Percentiles rank a stretch among this genome's conserved stretches.
Evolutionary conservation across 164 flowering plant genomes (phyloP).

Genomic region (Cinnamomum micranthum): DNA sequence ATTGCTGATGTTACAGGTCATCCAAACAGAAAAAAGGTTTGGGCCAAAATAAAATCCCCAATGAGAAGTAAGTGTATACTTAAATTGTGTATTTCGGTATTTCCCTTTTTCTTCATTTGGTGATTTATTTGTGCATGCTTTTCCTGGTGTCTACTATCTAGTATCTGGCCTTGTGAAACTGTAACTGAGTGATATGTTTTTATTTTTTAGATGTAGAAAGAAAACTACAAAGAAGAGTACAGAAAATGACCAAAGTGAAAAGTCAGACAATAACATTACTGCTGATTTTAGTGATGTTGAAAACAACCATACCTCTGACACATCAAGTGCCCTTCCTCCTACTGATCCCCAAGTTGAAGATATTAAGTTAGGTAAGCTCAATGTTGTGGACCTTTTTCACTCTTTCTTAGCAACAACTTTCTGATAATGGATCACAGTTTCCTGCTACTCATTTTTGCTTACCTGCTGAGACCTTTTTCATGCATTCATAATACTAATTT

Average conservation of each 20-base stretch:
- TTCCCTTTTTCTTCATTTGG: not conserved
- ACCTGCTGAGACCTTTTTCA: too few relatives aligned
- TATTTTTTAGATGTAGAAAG: conserved; percentile 32
- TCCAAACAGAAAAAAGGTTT: conserved; percentile 34
- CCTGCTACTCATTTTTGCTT: not conserved
- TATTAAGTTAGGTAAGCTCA: conserved; percentile 30
- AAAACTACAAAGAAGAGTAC: conserved; percentile 55
- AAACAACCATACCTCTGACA: conserved; percentile 25
- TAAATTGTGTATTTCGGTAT: not conserved
- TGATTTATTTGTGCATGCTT: too few relatives aligned
- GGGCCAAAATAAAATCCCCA: conserved; percentile 23
- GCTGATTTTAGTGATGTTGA: conserved; percentile 23
- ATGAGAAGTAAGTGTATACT: conserved; percentile 44
- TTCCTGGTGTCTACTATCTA: not conserved
- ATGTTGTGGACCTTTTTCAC: not conserved
- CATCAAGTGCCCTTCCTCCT: conserved; percentile 26
- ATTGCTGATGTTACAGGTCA: conserved; percentile 33
- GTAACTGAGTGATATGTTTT: conserved; percentile 21
- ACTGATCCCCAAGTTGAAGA: conserved; percentile 23
- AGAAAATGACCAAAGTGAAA: conserved; percentile 23
- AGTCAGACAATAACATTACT: conserved; percentile 17
- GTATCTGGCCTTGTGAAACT: conserved; percentile 2
- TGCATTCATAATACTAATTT: too few relatives aligned
- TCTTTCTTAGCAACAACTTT: not conserved
- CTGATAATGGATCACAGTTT: not conserved